Conservation (phyloP, 2,329 filamentous ascomycete genomes). For the Trichoderma semiorbis region DNA sequence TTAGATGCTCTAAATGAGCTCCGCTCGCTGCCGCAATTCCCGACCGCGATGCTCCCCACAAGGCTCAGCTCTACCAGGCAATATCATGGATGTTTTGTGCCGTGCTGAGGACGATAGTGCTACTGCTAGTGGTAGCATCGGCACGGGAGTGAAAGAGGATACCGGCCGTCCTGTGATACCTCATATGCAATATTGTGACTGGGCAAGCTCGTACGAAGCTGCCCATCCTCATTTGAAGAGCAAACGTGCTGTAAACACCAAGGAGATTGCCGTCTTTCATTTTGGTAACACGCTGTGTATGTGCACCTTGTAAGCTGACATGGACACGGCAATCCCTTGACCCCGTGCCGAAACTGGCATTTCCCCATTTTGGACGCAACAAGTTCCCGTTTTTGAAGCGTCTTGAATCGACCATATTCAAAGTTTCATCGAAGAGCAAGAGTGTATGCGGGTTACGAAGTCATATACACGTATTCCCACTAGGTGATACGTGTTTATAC, state of each 20-base stretch:
- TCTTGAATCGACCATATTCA: background rate
- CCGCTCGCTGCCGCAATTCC: constrained; percentile 6
- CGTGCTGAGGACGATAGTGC: background rate
- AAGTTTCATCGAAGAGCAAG: background rate
- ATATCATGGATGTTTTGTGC: background rate
- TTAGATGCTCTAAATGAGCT: background rate
- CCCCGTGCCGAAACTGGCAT: background rate
- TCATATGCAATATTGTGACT: background rate
- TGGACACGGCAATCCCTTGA: background rate
- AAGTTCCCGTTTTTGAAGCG: background rate
- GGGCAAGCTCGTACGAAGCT: background rate
- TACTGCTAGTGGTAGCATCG: background rate
- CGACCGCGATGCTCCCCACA: background rate
- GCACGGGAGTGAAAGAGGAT: background rate
- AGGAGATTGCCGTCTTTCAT: background rate
- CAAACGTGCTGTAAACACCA: background rate
- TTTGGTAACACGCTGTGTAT: background rate
- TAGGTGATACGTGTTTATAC: background rate
- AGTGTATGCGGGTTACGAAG: background rate
- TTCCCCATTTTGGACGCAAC: background rate
- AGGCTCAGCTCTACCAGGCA: background rate
- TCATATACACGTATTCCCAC: background rate
- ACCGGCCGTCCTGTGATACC: background rate
- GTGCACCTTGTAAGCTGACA: background rate
- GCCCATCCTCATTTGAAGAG: background rate